Evolutionary conservation across 495 filamentous ascomycete species (phyloP).

Genomic region (Clohesyomyces aquaticus): DNA sequence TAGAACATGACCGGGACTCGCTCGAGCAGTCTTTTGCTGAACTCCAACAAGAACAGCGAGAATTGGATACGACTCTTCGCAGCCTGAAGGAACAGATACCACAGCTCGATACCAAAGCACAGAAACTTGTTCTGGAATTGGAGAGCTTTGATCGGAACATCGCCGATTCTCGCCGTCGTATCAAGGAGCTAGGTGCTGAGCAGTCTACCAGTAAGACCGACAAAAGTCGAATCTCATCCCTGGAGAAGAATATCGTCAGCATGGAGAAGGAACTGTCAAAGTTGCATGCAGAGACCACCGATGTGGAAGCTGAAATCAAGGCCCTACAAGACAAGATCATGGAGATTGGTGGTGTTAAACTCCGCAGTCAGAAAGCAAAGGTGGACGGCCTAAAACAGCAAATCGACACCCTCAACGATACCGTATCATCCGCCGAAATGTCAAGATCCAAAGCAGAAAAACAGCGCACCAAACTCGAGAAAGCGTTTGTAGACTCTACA

Average conservation of each 20-base stretch:
- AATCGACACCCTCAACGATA: conserved; percentile 76
- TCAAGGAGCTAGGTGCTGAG: conserved; percentile 78
- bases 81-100: conserved; percentile 82
- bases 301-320: conserved; percentile 90
- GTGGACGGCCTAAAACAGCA: conserved; percentile 92
- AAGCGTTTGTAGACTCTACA: conserved; percentile 71
- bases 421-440: conserved; percentile 81
- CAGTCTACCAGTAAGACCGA: conserved; percentile 80
- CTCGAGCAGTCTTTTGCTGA: conserved; percentile 77
- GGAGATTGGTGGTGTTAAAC: conserved; percentile 91
- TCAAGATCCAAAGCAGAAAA: conserved; percentile 89
- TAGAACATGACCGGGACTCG: conserved; percentile 83
- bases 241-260: conserved; percentile 76
- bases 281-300: conserved; percentile 77
- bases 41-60: conserved; percentile 77
- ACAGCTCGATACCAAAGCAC: conserved; percentile 82
- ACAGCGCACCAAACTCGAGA: conserved; percentile 82
- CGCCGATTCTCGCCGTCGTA: conserved; percentile 77
- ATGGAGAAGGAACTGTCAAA: conserved; percentile 79
- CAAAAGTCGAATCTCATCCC: conserved; percentile 64
- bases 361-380: conserved; percentile 86
- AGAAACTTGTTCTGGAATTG: conserved; percentile 87
- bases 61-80: conserved; percentile 72
- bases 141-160: conserved; percentile 85
- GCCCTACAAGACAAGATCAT: conserved; percentile 93